Percentiles rank a stretch among this genome's conserved stretches.
These are phyloP conservation scores for Tetrahymena elliotti DNA, from an alignment of 73 alveolate species.

Conservation along the genomic window DNA sequence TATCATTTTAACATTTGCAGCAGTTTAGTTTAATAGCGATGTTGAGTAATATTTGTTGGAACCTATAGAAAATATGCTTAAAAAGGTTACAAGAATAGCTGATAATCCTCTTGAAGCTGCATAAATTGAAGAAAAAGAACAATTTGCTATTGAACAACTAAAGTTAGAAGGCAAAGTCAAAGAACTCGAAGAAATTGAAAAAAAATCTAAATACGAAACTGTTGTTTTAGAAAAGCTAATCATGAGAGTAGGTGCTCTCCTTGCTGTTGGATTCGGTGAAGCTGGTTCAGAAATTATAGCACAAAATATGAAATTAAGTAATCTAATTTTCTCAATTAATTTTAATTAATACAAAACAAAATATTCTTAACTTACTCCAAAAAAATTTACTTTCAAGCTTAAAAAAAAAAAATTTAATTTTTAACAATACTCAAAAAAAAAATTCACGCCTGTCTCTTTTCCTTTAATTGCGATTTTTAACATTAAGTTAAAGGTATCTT, in stretches of 20 bases:
- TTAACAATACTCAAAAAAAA: too few relatives aligned
- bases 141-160: conserved; percentile 16
- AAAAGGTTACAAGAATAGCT: conserved; percentile 67
- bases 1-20: conserved; percentile 51
- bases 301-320: conserved; percentile 73
- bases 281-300: conserved; percentile 97
- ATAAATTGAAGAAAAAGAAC: conserved; percentile 55
- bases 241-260: conserved; percentile 88
- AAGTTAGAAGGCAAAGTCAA: conserved; percentile 20
- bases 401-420: background rate
- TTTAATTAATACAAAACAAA: too few relatives aligned
- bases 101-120: conserved; percentile 76
- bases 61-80: conserved; percentile 80
- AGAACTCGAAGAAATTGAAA: conserved; percentile 5
- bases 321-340: background rate
- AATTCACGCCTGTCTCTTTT: too few relatives aligned
- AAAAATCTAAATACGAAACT: conserved; percentile 68
- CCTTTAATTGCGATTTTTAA: too few relatives aligned
- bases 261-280: conserved; percentile 96
- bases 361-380: background rate
- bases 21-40: conserved; percentile 66
- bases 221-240: conserved; percentile 81
- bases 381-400: background rate
- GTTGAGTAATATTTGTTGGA: conserved; percentile 56
- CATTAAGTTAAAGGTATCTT: too few relatives aligned